Conservation (phyloP, 768 basidiomycete genomes). For the Nidularia pulvinata region DNA sequence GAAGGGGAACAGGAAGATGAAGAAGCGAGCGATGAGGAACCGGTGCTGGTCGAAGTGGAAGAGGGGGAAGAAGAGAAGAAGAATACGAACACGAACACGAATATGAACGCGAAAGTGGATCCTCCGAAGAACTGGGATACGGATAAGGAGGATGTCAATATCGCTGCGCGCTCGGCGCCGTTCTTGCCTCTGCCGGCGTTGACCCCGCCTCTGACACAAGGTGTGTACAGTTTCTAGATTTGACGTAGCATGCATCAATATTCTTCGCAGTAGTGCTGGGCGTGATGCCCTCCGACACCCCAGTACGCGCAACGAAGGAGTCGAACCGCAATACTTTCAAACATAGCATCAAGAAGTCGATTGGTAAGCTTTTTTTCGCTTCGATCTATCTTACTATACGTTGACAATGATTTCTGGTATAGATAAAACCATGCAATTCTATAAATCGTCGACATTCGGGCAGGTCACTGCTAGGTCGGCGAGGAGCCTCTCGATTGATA, state of each 20-base stretch:
- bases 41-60: background rate
- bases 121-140: background rate
- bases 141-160: conserved; percentile 22
- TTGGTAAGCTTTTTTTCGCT: conserved; percentile 44
- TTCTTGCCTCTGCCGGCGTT: conserved; percentile 21
- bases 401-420: background rate
- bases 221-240: conserved; percentile 11
- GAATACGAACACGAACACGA: background rate
- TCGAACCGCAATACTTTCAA: conserved; percentile 44
- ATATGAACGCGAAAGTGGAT: background rate
- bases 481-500: conserved; percentile 37
- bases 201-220: conserved; percentile 25
- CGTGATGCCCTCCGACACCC: conserved; percentile 15
- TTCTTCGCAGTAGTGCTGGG: conserved; percentile 12
- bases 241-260: conserved; percentile 1
- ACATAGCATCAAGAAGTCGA: conserved; percentile 73
- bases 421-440: conserved; percentile 72
- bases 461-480: conserved; percentile 42
- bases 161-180: conserved; percentile 15
- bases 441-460: conserved; percentile 60
- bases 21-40: background rate
- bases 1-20: background rate
- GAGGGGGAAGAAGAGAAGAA: background rate
- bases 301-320: conserved; percentile 18
- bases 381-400: background rate